Evolutionary conservation across 345 rosid genomes (phyloP).

Genomic region (Syzygium oleosum): DNA sequence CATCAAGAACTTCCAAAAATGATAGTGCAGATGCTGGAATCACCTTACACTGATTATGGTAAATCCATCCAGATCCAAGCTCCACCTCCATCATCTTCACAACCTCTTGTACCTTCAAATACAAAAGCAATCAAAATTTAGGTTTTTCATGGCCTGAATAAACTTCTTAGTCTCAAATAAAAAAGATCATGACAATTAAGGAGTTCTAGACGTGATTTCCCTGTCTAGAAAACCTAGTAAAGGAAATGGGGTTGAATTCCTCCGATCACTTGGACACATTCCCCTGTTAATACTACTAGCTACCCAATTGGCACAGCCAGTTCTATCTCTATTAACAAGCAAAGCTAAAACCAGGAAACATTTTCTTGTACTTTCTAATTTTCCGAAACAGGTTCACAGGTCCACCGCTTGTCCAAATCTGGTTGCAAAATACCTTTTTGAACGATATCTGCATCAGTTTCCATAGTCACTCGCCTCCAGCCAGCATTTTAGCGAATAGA

Average conservation of each 20-base stretch:
- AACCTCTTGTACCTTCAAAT: slow-evolving; percentile 63
- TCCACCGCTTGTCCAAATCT: neutral
- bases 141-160: neutral
- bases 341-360: neutral
- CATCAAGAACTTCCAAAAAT: neutral
- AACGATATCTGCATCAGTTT: neutral
- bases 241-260: neutral
- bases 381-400: neutral
- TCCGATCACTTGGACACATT: neutral
- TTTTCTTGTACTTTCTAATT: neutral
- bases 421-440: neutral
- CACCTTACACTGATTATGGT: slow-evolving; percentile 66
- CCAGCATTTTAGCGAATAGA: neutral
- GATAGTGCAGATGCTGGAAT: neutral
- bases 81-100: slow-evolving; percentile 76
- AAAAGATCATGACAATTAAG: neutral
- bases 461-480: neutral
- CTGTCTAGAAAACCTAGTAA: neutral
- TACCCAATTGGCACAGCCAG: neutral
- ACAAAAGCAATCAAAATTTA: neutral
- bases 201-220: neutral
- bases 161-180: neutral
- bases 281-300: neutral
- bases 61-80: slow-evolving; percentile 77
- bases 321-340: neutral